phyloP scores from a whole-genome alignment of 805 yeast species.

The Peterozyma xylosa region DNA sequence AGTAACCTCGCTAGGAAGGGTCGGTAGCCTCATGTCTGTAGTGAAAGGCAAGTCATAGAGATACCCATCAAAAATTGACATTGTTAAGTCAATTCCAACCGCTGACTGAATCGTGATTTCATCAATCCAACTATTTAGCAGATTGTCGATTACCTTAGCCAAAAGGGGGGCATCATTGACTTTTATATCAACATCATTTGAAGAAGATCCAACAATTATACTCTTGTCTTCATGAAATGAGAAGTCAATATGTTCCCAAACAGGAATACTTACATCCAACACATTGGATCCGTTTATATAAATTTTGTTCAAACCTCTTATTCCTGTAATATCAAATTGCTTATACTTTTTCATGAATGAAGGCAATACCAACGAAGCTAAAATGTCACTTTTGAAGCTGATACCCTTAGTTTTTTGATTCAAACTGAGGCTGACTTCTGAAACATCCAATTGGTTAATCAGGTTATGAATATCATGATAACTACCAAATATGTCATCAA shows the following conservation, averaged over 20 bases:
- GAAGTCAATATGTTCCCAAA: no score
- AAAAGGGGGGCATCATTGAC: no score
- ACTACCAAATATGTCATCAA: background rate
- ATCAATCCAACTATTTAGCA: background rate
- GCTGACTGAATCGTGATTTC: slow-evolving; percentile 2
- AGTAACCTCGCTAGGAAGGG: background rate
- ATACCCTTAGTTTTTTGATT: background rate
- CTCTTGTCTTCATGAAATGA: no score
- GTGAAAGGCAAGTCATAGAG: slow-evolving; percentile 5
- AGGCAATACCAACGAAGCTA: background rate
- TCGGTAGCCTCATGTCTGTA: background rate
- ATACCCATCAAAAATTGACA: slow-evolving; percentile 16
- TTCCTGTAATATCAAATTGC: background rate
- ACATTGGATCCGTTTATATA: no score
- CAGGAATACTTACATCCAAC: no score
- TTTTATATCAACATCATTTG: no score
- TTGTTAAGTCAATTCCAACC: slow-evolving; percentile 14
- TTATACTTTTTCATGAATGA: background rate
- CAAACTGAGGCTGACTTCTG: background rate
- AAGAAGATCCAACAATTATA: no score
- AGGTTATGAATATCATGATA: background rate
- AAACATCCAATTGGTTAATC: background rate
- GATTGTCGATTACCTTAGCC: no score
- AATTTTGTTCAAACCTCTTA: no score
- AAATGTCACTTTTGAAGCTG: background rate